A percentile compares a stretch with the other conserved stretches of the same genome.
These are phyloP conservation scores for Penicillium cosmopolitanum DNA, from an alignment of 495 filamentous ascomycete species.

Conservation along the genomic window DNA sequence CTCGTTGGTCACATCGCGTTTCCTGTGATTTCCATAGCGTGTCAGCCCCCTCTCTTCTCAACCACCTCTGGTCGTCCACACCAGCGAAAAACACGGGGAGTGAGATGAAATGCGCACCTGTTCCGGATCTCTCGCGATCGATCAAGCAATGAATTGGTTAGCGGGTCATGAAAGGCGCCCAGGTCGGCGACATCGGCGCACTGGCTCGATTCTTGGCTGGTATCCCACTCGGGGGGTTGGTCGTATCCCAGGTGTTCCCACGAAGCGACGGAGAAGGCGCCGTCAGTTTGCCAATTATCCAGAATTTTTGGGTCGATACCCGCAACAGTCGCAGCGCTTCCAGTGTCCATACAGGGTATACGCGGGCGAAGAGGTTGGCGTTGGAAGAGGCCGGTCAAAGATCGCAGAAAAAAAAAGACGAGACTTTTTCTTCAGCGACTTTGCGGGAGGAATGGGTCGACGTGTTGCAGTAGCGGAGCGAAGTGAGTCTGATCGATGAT, in stretches of 20 bases:
- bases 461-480: neutral
- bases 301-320: constrained; percentile 56
- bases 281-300: constrained; percentile 48
- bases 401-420: constrained; percentile 24
- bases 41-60: constrained; percentile 2
- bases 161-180: constrained; percentile 35
- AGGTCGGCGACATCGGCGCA: constrained; percentile 45
- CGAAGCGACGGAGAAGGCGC: constrained; percentile 41
- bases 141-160: constrained; percentile 33
- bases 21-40: constrained; percentile 17
- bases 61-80: constrained; percentile 15
- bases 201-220: constrained; percentile 49
- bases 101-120: constrained; percentile 17
- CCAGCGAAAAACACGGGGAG: constrained; percentile 12
- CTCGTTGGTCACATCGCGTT: constrained; percentile 38
- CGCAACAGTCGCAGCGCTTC: constrained; percentile 46
- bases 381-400: constrained; percentile 21
- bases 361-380: constrained; percentile 12
- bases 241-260: constrained; percentile 49
- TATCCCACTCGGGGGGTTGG: constrained; percentile 48
- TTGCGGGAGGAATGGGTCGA: constrained; percentile 7
- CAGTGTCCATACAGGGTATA: constrained; percentile 51
- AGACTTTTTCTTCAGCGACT: constrained; percentile 19
- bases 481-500: constrained; percentile 4
- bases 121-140: constrained; percentile 30